Percentiles rank a stretch among this genome's conserved stretches.
These are phyloP conservation scores for Bremia lactucae DNA, from an alignment of 352 stramenopile genomes.

Conservation along the genomic window DNA sequence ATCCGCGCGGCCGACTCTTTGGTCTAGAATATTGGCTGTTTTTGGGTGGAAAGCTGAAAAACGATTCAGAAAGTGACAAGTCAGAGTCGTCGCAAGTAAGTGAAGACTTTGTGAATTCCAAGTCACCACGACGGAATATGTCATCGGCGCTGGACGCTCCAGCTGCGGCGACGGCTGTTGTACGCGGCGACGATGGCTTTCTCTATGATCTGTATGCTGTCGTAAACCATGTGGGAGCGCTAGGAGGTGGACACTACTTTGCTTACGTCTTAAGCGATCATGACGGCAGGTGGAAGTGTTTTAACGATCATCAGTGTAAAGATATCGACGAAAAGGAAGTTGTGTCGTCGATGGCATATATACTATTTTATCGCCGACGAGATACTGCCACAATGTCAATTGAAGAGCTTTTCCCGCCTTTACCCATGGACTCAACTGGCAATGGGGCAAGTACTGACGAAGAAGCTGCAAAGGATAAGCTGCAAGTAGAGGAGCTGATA, in stretches of 20 bases:
- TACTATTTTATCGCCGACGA: slow-evolving; percentile 84
- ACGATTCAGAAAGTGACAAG: slow-evolving; percentile 3
- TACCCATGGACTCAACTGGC: slow-evolving; percentile 19
- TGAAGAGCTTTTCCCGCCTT: slow-evolving; percentile 67
- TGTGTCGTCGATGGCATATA: slow-evolving; percentile 80
- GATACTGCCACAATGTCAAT: slow-evolving; percentile 57
- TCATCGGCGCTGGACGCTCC: slow-evolving; percentile 42
- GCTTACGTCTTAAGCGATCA: slow-evolving; percentile 73
- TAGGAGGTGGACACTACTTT: slow-evolving; percentile 94
- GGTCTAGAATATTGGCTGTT: slow-evolving; percentile 65
- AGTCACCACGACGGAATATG: slow-evolving; percentile 9
- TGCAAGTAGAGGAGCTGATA: slow-evolving; percentile 57
- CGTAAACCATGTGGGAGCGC: slow-evolving; percentile 94
- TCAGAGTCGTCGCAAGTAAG: slow-evolving; percentile 4
- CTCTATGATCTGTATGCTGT: slow-evolving; percentile 96
- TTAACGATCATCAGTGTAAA: slow-evolving; percentile 93
- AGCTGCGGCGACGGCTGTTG: slow-evolving; percentile 41
- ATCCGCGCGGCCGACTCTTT: slow-evolving; percentile 29
- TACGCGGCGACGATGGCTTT: slow-evolving; percentile 41
- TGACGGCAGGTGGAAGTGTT: slow-evolving; percentile 94
- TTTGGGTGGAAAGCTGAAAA: slow-evolving; percentile 57
- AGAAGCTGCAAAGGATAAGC: slow-evolving; percentile 36
- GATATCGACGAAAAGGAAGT: slow-evolving; percentile 83
- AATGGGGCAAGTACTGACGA: slow-evolving; percentile 21
- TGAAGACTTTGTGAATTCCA: slow-evolving; percentile 2